These are phyloP conservation scores for Thelonectria rubi DNA, from an alignment of 2,329 filamentous ascomycete species.

Conservation along the genomic window DNA sequence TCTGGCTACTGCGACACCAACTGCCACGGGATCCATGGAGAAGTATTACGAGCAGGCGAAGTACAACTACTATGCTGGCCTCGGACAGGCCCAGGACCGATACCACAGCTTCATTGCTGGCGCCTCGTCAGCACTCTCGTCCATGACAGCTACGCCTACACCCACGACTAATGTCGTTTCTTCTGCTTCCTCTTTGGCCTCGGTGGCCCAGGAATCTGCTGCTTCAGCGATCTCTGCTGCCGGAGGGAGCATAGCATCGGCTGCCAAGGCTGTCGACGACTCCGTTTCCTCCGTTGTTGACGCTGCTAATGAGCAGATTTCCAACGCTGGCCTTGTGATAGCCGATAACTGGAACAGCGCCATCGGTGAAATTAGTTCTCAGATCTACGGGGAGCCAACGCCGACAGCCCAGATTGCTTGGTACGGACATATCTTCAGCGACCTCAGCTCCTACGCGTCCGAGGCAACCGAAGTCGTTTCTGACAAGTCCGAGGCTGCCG, in stretches of 20 bases:
- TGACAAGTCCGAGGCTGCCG: constrained; percentile 60
- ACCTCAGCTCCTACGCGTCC: constrained; percentile 66
- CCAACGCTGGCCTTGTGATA: constrained; percentile 49
- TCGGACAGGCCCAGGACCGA: constrained; percentile 80
- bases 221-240: constrained; percentile 51
- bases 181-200: constrained; percentile 60
- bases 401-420: constrained; percentile 66
- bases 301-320: constrained; percentile 52
- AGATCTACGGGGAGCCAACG: constrained; percentile 74
- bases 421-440: constrained; percentile 58
- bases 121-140: constrained; percentile 74
- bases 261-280: constrained; percentile 50
- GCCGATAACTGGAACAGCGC: constrained; percentile 52
- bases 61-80: constrained; percentile 77
- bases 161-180: constrained; percentile 64
- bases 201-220: constrained; percentile 58
- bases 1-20: constrained; percentile 66
- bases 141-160: constrained; percentile 66
- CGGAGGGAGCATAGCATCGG: constrained; percentile 54
- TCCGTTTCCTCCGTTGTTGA: constrained; percentile 55
- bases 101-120: constrained; percentile 79
- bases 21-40: constrained; percentile 58
- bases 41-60: constrained; percentile 70
- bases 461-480: constrained; percentile 62
- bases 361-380: constrained; percentile 71